Base-by-base conservation (phyloP, 225 moss, liverwort and hornwort species). In the Marchantia paleacea region DNA sequence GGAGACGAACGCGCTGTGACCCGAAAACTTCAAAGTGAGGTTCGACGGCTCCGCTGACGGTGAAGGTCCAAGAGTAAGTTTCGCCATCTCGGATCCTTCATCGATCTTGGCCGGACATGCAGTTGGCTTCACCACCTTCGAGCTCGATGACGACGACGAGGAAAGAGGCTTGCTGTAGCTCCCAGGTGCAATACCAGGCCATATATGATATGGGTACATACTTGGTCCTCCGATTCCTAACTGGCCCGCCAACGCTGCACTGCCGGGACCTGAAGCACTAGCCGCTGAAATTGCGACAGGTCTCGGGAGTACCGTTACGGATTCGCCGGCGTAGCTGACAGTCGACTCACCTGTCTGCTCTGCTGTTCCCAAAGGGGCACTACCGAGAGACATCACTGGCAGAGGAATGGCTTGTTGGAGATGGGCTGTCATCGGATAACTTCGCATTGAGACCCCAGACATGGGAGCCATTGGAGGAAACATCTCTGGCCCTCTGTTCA, bases 51-150 rank as follows among this genome's bases (percentile, higher is more conserved):
- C 99, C 0, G 83, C 75, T 11, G 89, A 85, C 25, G 95, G 91
- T 51, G 95, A 92, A 3, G 95, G 89, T 81, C 99, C 99, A 26
- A 99, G 84, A 50, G 90, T 95, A 10, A 99, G 77, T 80, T 91
- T 93, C 19, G 97, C 95, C 90, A 99, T 91, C 74, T 99, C 99
- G 78, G 92, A 92, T 19, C 94, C 90, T 84, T 99, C 95, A 55
- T 92, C 88, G 72, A 87, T 88, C 89, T 95, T 99, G 18, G 90
- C 83, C 64, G 92, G 91, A 66, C 88, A 89, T 52, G 99, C 91
- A 25, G 95, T 99, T 10, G 99, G 99, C 80, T 95, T 92, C 20
- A 99, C 81, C 0, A 99, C 91, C 86, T 95, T 99, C 14, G 91
- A 91, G 82, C 90, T 89, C 0, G 87, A 69, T 22, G 84, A 82